Conservation (phyloP, 768 basidiomycete species). For the Boletus sp. region DNA sequence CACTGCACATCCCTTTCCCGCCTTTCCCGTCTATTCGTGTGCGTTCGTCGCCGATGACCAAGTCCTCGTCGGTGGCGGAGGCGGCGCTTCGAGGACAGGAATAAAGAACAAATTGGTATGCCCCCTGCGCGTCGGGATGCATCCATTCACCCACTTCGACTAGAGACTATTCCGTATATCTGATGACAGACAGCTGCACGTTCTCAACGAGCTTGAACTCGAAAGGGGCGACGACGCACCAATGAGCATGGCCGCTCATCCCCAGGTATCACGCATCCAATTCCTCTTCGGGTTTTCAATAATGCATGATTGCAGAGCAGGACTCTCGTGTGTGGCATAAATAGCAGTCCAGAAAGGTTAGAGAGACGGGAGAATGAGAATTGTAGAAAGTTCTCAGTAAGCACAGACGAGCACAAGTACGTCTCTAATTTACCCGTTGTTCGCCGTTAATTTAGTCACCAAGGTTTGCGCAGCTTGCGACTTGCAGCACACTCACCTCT, state of each 20-base stretch:
- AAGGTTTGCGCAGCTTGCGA: conserved; percentile 32
- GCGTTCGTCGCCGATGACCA: conserved; percentile 70
- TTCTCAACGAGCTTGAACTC: conserved; percentile 69
- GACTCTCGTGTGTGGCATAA: conserved; percentile 80
- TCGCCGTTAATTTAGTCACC: conserved; percentile 8
- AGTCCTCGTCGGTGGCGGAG: conserved; percentile 86
- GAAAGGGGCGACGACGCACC: conserved; percentile 86
- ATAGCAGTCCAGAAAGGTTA: conserved; percentile 65
- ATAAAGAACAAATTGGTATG: conserved; percentile 90
- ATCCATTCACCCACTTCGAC: conserved; percentile 6
- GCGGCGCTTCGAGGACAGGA: conserved; percentile 80
- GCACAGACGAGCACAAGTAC: conserved; percentile 52
- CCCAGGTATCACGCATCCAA: conserved; percentile 41
- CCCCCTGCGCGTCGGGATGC: background rate
- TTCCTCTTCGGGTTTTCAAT: background rate
- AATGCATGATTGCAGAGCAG: conserved; percentile 34
- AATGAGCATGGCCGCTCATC: conserved; percentile 86
- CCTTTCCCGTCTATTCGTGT: conserved; percentile 88
- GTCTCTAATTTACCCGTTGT: conserved; percentile 14
- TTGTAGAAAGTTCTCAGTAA: conserved; percentile 65
- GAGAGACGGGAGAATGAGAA: conserved; percentile 75
- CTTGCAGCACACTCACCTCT: conserved; percentile 59
- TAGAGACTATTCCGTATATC: conserved; percentile 70
- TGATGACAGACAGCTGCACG: conserved; percentile 48
- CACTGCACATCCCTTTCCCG: conserved; percentile 66